phyloP scores from a whole-genome alignment of 495 filamentous ascomycete genomes.

The Aeminium ludgeri region DNA sequence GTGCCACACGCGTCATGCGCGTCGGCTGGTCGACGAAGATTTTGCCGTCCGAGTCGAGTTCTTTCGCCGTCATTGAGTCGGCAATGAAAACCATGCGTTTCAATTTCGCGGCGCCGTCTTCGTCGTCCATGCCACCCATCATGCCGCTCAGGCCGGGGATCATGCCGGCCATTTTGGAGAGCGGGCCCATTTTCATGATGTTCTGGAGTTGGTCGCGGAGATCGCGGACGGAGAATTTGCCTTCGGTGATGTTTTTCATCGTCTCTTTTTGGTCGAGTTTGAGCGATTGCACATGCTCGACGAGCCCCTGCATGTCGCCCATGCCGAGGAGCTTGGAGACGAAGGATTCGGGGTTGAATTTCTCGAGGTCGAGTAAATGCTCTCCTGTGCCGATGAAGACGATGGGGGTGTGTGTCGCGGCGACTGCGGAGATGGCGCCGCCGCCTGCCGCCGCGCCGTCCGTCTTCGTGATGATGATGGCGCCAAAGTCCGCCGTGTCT shows the following conservation, averaged over 20 bases:
- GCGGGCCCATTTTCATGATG: slow-evolving; percentile 98
- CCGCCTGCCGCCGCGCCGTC: slow-evolving; percentile 90
- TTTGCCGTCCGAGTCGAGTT: slow-evolving; percentile 88
- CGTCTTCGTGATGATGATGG: slow-evolving; percentile 98
- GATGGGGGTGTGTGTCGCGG: slow-evolving; percentile 90
- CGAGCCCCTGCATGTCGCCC: slow-evolving; percentile 89
- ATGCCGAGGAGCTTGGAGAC: slow-evolving; percentile 84
- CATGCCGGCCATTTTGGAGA: slow-evolving; percentile 97
- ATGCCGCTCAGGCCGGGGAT: slow-evolving; percentile 85
- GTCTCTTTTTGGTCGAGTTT: slow-evolving; percentile 97
- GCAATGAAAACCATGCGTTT: slow-evolving; percentile 99
- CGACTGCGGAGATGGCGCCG: slow-evolving; percentile 95
- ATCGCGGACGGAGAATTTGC: slow-evolving; percentile 89
- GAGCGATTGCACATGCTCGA: slow-evolving; percentile 93
- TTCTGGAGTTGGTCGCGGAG: slow-evolving; percentile 88
- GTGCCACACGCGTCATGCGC: slow-evolving; percentile 83
- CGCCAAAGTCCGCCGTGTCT: slow-evolving; percentile 90
- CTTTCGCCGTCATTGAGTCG: slow-evolving; percentile 90
- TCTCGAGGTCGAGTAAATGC: slow-evolving; percentile 87
- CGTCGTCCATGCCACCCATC: slow-evolving; percentile 91
- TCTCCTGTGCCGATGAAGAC: slow-evolving; percentile 96
- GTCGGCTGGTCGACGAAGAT: slow-evolving; percentile 83
- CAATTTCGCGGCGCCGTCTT: slow-evolving; percentile 79
- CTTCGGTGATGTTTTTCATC: slow-evolving; percentile 94
- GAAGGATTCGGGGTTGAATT: slow-evolving; percentile 80